Percentiles rank a stretch among this genome's conserved stretches.
phyloP scores from a whole-genome alignment of 495 filamentous ascomycete species.

The Penicillium paxilli region DNA sequence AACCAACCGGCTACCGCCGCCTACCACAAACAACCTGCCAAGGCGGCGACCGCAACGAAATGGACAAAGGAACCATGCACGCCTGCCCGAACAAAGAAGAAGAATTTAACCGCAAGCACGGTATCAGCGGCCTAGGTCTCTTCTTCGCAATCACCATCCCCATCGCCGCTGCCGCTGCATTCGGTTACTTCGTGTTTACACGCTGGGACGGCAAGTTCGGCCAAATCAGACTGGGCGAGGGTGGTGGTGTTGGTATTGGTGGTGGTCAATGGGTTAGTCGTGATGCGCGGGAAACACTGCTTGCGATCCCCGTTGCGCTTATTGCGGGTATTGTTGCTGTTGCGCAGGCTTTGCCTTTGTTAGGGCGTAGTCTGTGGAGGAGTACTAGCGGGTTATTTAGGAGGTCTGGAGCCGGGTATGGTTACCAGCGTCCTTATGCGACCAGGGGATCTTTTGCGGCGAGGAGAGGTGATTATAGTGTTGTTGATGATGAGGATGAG shows the following conservation, averaged over 20 bases:
- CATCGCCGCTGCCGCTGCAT: conserved; percentile 61
- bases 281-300: conserved; percentile 58
- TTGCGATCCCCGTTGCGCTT: conserved; percentile 76
- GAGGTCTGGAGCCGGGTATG: conserved; percentile 21
- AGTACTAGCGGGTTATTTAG: conserved; percentile 48
- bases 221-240: conserved; percentile 79
- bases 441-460: conserved; percentile 83
- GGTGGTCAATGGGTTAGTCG: too few species aligned
- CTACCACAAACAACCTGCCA: conserved; percentile 85
- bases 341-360: conserved; percentile 69
- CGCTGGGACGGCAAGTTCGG: conserved; percentile 91
- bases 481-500: conserved; percentile 92
- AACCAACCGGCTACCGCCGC: conserved; percentile 85
- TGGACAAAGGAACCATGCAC: conserved; percentile 59
- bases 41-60: conserved; percentile 62
- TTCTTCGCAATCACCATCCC: conserved; percentile 84
- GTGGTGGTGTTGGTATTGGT: conserved; percentile 20
- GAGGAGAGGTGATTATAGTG: conserved; percentile 80
- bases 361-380: conserved; percentile 67
- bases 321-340: conserved; percentile 78
- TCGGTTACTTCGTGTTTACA: conserved; percentile 83
- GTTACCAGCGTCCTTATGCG: conserved; percentile 68
- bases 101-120: conserved; percentile 71
- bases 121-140: conserved; percentile 69
- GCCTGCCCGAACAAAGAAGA: conserved; percentile 77